These are phyloP conservation scores for Cocos nucifera DNA, from an alignment of 176 grass and related monocot genomes.

Conservation along the genomic window DNA sequence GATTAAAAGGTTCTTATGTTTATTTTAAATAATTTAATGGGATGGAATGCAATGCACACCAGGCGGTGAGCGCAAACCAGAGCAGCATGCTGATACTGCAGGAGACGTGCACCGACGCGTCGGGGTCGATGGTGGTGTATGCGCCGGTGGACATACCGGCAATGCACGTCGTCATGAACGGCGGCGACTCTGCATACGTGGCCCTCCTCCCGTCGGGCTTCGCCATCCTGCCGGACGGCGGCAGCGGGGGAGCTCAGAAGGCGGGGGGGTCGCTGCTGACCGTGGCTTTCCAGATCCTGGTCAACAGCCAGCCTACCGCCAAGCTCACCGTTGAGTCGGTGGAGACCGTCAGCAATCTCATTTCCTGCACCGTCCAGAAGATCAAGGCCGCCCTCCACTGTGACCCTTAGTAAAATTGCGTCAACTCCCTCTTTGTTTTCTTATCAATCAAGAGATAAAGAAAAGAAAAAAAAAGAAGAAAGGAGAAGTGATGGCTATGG, in stretches of 20 bases:
- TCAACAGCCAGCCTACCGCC: constrained; percentile 72
- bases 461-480: neutral
- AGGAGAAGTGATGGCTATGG: neutral
- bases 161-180: constrained; percentile 78
- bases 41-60: neutral
- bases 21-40: too few relatives aligned
- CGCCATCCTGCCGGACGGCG: constrained; percentile 47
- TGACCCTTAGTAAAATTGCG: constrained; percentile 5
- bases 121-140: constrained; percentile 77
- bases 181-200: constrained; percentile 55
- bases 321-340: constrained; percentile 76
- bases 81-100: constrained; percentile 91
- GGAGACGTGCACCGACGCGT: constrained; percentile 64
- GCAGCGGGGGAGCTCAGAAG: neutral
- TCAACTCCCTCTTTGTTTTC: too few relatives aligned
- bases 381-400: constrained; percentile 57
- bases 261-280: constrained; percentile 55
- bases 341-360: constrained; percentile 59
- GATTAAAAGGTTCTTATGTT: too few relatives aligned
- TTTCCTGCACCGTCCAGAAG: constrained; percentile 84
- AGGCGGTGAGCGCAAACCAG: constrained; percentile 49
- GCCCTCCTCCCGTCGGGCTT: constrained; percentile 77
- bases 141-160: constrained; percentile 80
- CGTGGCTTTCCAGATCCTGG: constrained; percentile 92
- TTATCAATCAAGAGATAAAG: too few relatives aligned